Percentiles rank a stretch among this genome's conserved stretches.
Conservation (phyloP, 2,329 filamentous ascomycete species). For the Colletotrichum orchidophilum region DNA sequence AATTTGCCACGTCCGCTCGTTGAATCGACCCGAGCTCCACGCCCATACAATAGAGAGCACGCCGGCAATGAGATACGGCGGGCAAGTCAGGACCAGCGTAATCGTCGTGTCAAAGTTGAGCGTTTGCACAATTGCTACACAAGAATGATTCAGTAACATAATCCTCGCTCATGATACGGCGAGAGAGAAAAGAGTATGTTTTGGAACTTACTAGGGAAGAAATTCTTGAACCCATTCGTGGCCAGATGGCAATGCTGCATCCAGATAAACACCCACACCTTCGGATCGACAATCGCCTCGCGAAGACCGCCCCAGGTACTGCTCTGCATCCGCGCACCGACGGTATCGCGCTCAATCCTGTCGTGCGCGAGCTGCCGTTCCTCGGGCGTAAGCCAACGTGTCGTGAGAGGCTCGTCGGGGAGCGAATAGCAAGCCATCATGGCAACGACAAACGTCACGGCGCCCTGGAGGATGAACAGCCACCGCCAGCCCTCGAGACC, state of each 20-base stretch:
- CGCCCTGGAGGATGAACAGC: conserved; percentile 46
- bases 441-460: conserved; percentile 41
- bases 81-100: conserved; percentile 55
- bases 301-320: conserved; percentile 52
- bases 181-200: no score
- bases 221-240: conserved; percentile 55
- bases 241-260: conserved; percentile 60
- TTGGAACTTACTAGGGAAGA: conserved; percentile 42
- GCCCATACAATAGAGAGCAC: conserved; percentile 46
- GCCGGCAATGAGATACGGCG: conserved; percentile 53
- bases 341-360: conserved; percentile 46
- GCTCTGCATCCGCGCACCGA: conserved; percentile 38
- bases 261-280: conserved; percentile 55
- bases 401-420: conserved; percentile 49
- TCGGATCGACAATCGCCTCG: conserved; percentile 51
- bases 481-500: conserved; percentile 43
- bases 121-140: conserved; percentile 41
- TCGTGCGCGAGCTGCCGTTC: conserved; percentile 52
- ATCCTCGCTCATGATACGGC: no score
- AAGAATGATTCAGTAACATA: not conserved
- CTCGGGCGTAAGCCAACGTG: conserved; percentile 44
- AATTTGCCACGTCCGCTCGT: conserved; percentile 59
- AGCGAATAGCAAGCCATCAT: conserved; percentile 44
- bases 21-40: conserved; percentile 47
- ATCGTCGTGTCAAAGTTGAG: conserved; percentile 52